Evolutionary conservation across 2,329 filamentous ascomycete species (phyloP).

Genomic region (Daldinia sp.): DNA sequence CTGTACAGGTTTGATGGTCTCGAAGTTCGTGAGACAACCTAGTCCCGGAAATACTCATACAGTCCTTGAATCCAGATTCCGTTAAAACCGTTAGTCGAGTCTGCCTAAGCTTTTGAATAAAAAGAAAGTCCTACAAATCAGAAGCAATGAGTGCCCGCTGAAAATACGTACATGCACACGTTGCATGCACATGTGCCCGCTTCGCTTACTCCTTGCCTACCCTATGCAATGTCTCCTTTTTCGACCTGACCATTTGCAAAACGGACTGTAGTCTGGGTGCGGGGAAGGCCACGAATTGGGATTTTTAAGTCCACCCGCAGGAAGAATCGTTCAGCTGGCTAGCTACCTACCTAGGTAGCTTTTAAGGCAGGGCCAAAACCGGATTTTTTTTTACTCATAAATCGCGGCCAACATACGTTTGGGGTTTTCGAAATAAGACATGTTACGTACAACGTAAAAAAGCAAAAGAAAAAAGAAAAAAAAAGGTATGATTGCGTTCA

Average conservation of each 20-base stretch:
- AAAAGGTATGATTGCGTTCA: not conserved
- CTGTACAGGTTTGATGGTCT: not conserved
- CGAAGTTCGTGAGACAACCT: slow-evolving; percentile 5
- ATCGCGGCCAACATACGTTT: slow-evolving; percentile 12
- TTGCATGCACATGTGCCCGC: slow-evolving; percentile 5
- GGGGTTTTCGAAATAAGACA: slow-evolving; percentile 12
- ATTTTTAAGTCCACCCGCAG: slow-evolving; percentile 17
- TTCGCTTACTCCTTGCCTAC: not conserved
- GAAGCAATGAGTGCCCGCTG: not conserved
- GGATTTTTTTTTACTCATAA: slow-evolving; percentile 27
- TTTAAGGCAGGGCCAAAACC: slow-evolving; percentile 22
- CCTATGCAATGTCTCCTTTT: not conserved
- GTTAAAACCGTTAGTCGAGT: not conserved
- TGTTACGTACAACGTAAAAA: slow-evolving; percentile 15
- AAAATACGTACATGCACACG: slow-evolving; percentile 6
- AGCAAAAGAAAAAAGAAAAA: not conserved
- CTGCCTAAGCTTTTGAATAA: not conserved
- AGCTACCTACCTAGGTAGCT: slow-evolving; percentile 24
- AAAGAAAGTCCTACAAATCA: not conserved
- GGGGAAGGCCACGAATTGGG: slow-evolving; percentile 26
- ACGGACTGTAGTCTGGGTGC: slow-evolving; percentile 14
- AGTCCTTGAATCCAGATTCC: not conserved
- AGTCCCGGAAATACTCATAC: not conserved
- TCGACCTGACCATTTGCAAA: slow-evolving; percentile 12
- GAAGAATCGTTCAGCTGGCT: slow-evolving; percentile 30